Base-by-base conservation (phyloP, 1,284 basidiomycete genomes). In the Ustilago hordei region DNA sequence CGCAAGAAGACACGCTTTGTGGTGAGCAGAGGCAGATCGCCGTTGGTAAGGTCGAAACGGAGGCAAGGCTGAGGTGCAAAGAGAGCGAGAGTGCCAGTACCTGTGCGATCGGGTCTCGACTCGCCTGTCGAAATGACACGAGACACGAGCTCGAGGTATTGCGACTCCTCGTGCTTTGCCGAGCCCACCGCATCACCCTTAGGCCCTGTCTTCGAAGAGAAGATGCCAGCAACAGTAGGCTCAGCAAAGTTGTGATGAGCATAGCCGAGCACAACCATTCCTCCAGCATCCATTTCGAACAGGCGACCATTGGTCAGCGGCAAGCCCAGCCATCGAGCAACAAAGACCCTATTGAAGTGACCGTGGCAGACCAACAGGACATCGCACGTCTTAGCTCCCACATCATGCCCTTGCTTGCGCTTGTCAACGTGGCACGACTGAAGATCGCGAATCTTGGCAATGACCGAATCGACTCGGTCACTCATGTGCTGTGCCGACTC, bases 1-100 rank as follows among this genome's bases (percentile, higher is more conserved):
- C 93, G 92, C 31, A 92, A 88, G 85, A 98, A 98, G 1, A 95
- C 96, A 70, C 93, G 91, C 87, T 99, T 99, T 0, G 96, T 99
- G 13, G 96, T 98, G 48, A 98, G 89, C 17, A 99, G 90, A 1
- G 96, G 96, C 12, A 99, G 88, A 17, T 79, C 69, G 15, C 80
- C 73, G 43, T 79, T 69, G 5, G 64, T 54, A 35, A 85, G 69
- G 35, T 68, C 62, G 63, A 86, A 86, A 8, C 76, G 71, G 28
- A 86, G 69, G 17, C 67, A 63, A 2, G 80, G 75, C 35, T 74
- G 79, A n/a, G 84, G 84, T 3, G 83, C 84, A 55, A 86, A 86
- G 3, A 84, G 53, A 0, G 84, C 81, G 4, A 84, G 55, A 4
- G 84, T 86, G 6, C 84, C 84, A 0, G 84, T 85, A 3, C 84